Conservation (phyloP, 2,329 filamentous ascomycete genomes). For the Ophidiomyces ophidiicola region DNA sequence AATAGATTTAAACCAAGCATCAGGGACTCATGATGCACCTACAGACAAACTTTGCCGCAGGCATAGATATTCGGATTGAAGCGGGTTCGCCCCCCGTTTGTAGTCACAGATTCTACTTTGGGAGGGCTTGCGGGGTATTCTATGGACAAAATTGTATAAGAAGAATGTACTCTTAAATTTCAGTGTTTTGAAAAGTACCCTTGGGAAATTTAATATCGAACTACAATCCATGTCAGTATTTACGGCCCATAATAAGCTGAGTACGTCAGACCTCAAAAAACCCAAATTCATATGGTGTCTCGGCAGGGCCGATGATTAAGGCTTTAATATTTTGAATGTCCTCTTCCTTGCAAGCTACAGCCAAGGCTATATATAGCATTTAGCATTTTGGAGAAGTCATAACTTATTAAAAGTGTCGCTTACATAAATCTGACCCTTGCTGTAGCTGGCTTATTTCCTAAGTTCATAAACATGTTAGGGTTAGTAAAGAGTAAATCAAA, state of each 20-base stretch:
- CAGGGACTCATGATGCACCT: slow-evolving; percentile 29
- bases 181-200: slow-evolving; percentile 39
- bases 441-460: slow-evolving; percentile 81
- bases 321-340: slow-evolving; percentile 82
- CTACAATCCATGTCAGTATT: slow-evolving; percentile 32
- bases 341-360: slow-evolving; percentile 73
- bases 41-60: slow-evolving; percentile 83
- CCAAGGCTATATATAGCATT: slow-evolving; percentile 50
- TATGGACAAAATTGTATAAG: slow-evolving; percentile 24
- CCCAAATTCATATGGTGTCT: slow-evolving; percentile 92
- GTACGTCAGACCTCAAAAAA: slow-evolving; percentile 68
- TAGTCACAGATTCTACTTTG: slow-evolving; percentile 58
- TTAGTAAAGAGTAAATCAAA: slow-evolving; percentile 13
- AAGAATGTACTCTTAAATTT: slow-evolving; percentile 1
- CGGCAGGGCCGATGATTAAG: slow-evolving; percentile 81
- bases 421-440: slow-evolving; percentile 71
- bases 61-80: slow-evolving; percentile 98
- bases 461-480: slow-evolving; percentile 13
- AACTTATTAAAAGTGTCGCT: slow-evolving; percentile 22
- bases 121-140: slow-evolving; percentile 68
- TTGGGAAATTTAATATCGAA: slow-evolving; percentile 65
- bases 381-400: slow-evolving; percentile 12
- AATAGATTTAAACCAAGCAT: background rate
- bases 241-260: background rate
- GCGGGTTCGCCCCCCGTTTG: slow-evolving; percentile 72